These are phyloP conservation scores for Phytophthora pisi DNA, from an alignment of 352 stramenopile species.

Conservation along the genomic window DNA sequence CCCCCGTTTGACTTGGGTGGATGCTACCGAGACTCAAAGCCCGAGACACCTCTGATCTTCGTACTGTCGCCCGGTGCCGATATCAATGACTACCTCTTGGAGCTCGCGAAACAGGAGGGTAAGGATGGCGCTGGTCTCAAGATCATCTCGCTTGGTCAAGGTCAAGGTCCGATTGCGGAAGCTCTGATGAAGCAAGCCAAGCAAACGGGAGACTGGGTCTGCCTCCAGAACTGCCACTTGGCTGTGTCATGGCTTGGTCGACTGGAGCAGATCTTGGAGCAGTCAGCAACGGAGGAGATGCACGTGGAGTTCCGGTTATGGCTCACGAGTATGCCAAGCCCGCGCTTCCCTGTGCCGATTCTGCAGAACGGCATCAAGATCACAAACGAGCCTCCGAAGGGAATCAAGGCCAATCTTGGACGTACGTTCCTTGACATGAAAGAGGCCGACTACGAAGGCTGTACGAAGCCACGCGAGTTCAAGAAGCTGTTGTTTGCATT, in stretches of 20 bases:
- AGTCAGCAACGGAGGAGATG: slow-evolving; percentile 64
- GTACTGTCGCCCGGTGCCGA: slow-evolving; percentile 93
- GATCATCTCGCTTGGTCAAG: slow-evolving; percentile 95
- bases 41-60: slow-evolving; percentile 93
- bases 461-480: slow-evolving; percentile 87
- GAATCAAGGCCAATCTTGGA: slow-evolving; percentile 92
- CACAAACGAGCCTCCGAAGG: slow-evolving; percentile 93
- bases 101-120: slow-evolving; percentile 89
- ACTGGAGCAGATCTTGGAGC: slow-evolving; percentile 91
- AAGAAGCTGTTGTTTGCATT: slow-evolving; percentile 93
- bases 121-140: slow-evolving; percentile 89
- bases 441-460: slow-evolving; percentile 88
- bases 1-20: slow-evolving; percentile 92
- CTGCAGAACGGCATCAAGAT: slow-evolving; percentile 97
- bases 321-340: slow-evolving; percentile 93
- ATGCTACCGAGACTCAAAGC: slow-evolving; percentile 93
- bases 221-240: slow-evolving; percentile 95
- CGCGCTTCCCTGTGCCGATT: slow-evolving; percentile 92
- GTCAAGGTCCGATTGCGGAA: slow-evolving; percentile 93
- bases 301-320: slow-evolving; percentile 93
- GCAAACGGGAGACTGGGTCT: slow-evolving; percentile 93
- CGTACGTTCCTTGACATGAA: slow-evolving; percentile 94
- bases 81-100: slow-evolving; percentile 94
- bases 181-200: slow-evolving; percentile 91
- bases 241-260: slow-evolving; percentile 90